These are phyloP conservation scores for Abrus pulchellus DNA, from an alignment of 306 rosid genomes.

Conservation along the genomic window DNA sequence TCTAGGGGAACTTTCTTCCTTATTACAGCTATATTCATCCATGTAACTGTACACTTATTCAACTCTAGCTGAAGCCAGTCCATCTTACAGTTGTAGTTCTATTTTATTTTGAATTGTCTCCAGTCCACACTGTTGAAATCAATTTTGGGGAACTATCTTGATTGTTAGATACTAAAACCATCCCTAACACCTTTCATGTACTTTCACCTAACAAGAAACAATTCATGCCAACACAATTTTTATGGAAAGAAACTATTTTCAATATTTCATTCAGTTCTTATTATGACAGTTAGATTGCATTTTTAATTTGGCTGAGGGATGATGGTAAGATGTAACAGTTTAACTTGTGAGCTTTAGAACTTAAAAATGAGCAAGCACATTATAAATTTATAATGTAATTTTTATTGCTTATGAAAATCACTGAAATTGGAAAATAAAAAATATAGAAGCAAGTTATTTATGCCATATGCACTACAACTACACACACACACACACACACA, in stretches of 20 bases:
- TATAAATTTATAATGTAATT: background rate
- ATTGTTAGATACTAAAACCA: background rate
- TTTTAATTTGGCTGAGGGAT: background rate
- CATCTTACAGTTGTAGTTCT: slow-evolving; percentile 21
- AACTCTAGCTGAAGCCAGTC: background rate
- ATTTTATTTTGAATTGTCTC: background rate
- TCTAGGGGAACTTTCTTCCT: background rate
- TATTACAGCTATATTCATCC: slow-evolving; percentile 2
- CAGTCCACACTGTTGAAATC: background rate
- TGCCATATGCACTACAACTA: background rate
- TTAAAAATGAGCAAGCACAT: background rate
- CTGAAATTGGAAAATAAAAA: background rate
- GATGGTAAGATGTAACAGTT: background rate
- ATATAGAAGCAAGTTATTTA: background rate
- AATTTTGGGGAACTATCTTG: background rate
- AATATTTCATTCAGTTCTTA: background rate
- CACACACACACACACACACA: background rate
- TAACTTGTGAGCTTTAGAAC: background rate
- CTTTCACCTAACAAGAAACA: background rate
- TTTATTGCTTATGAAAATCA: background rate
- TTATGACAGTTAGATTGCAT: background rate
- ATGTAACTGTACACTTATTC: background rate
- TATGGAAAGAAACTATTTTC: background rate
- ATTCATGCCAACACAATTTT: slow-evolving; percentile 3
- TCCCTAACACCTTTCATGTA: background rate